These are phyloP conservation scores for Talaromyces marneffei DNA, from an alignment of 2,329 filamentous ascomycete genomes.

Conservation along the genomic window DNA sequence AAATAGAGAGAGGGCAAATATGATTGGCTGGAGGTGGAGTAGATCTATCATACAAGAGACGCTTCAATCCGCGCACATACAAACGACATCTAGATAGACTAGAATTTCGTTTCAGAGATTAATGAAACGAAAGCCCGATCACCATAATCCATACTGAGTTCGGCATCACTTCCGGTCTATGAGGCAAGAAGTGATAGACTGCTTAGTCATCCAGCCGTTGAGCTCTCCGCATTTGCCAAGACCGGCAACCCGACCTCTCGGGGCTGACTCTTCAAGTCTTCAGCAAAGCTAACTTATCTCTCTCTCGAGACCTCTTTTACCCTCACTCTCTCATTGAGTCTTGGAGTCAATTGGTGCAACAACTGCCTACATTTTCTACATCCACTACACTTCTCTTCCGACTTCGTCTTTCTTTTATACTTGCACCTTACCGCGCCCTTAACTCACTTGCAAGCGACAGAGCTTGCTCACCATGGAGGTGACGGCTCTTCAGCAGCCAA, in stretches of 20 bases:
- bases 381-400: neutral
- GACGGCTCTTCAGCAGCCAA: constrained; percentile 16
- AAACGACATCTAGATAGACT: neutral
- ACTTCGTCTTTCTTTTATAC: too few relatives aligned
- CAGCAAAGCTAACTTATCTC: neutral
- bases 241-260: constrained; percentile 3
- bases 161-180: neutral
- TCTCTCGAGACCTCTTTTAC: too few relatives aligned
- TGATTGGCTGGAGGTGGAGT: neutral
- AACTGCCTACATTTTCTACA: too few relatives aligned
- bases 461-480: constrained; percentile 17
- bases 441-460: neutral
- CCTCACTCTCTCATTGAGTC: neutral
- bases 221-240: constrained; percentile 11
- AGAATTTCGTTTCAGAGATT: neutral
- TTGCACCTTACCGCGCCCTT: neutral
- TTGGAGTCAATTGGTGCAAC: neutral
- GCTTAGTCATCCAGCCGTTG: constrained; percentile 9
- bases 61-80: neutral
- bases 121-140: neutral
- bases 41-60: neutral
- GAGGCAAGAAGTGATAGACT: neutral
- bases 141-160: too few relatives aligned
- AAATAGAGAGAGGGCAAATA: neutral
- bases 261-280: neutral